phyloP scores from a whole-genome alignment of 2,329 filamentous ascomycete genomes.

The Erysiphe pulchra region DNA sequence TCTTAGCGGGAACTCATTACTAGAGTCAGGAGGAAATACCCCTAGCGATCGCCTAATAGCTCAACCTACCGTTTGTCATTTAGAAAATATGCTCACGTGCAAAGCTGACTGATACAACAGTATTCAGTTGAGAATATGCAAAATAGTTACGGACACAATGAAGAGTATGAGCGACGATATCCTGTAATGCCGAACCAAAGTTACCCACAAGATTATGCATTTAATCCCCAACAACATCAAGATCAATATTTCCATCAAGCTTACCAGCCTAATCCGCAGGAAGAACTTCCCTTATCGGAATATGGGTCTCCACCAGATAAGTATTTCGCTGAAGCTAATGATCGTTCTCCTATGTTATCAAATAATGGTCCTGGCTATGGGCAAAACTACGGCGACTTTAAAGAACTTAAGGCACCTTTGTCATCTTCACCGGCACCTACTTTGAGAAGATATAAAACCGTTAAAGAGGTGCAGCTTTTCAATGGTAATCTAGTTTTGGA shows the following conservation, averaged over 20 bases:
- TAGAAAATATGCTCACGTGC: background rate
- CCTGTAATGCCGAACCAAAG: constrained; percentile 20
- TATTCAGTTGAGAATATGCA: constrained; percentile 47
- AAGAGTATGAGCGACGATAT: constrained; percentile 28
- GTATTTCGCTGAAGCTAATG: constrained; percentile 27
- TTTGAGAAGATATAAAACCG: constrained; percentile 86
- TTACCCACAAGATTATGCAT: constrained; percentile 39
- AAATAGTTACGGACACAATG: constrained; percentile 34
- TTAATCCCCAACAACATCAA: constrained; percentile 67
- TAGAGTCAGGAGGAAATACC: constrained; percentile 29
- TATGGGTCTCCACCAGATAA: constrained; percentile 6
- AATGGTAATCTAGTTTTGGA: constrained; percentile 91
- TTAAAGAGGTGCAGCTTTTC: constrained; percentile 94
- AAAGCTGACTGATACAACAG: constrained; percentile 15
- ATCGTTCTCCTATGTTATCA: constrained; percentile 52
- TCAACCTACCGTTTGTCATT: constrained; percentile 51
- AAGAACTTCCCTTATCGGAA: constrained; percentile 11
- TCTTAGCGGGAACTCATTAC: constrained; percentile 41
- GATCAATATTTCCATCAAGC: constrained; percentile 68
- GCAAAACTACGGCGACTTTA: constrained; percentile 25
- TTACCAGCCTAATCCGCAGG: constrained; percentile 34
- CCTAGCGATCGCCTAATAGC: constrained; percentile 55
- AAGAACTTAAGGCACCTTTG: constrained; percentile 17
- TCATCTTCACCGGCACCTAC: constrained; percentile 23
- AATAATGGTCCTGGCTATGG: constrained; percentile 21